Evolutionary conservation across 2,329 filamentous ascomycete species (phyloP), one percentile per base, ranked within the genome.

Genomic region (Colletotrichum chlorophyti): DNA sequence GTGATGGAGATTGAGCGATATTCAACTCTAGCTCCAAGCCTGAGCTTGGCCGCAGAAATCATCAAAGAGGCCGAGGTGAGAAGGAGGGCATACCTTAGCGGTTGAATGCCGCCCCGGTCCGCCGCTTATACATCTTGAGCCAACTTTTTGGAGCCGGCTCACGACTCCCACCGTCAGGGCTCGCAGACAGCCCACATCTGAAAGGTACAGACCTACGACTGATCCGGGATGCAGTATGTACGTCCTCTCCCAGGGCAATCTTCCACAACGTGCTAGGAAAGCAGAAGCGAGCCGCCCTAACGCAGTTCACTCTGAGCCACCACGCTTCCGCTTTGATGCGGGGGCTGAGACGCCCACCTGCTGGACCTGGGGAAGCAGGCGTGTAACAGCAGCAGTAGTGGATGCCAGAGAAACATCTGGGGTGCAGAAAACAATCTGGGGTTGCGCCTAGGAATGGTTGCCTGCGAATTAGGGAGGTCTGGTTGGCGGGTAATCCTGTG

Each of bases 31-130:
- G 90, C 91, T 3, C 91, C 91, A 6, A 93, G 90, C 67, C 77
- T 94, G 27, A 84, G 83, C 64, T 78, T 94, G 46, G 88, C 88
- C n/a, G 87, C 89, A 19, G 91, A 94, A 68, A 92, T 94, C 60
- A 85, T 94, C 68, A 86, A 89, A 57, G 91, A 94, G 70, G 91
- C 91, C 7, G 91, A 91, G 70, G 83, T 87, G 65, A 83, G 90
- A 64, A 80, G 91, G 64, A 86, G 88, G 66, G 80, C 84, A 61
- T 86, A 86, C 72, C 75, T 86, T 63, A 78, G 79, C 64, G 76
- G 80, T 64, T 82, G 76, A 80, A 41, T 29, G 40, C 52, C 40
- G 17, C 17, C 37, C 29, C 24, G 17, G 12, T 15, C 49, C 46
- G 55, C 27, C 27, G 31, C 43, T 42, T 17, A 50, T 46, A 21